Percentiles rank a stretch among this genome's conserved stretches.
phyloP scores from a whole-genome alignment of 2,329 filamentous ascomycete genomes.

The Coniochaeta prunicola region DNA sequence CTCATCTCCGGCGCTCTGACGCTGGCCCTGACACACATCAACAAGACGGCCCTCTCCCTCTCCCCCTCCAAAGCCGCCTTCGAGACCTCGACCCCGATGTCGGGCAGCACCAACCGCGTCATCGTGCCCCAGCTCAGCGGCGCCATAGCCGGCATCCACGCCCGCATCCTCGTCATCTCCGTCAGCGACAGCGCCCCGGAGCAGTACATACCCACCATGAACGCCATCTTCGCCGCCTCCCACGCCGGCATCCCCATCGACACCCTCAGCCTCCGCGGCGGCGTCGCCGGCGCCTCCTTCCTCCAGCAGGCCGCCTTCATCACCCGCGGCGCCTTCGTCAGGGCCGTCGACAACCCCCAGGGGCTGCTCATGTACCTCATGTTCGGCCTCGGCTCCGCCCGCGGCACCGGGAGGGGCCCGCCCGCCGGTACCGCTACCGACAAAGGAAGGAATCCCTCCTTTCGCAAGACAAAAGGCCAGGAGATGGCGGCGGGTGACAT shows the following conservation, averaged over 20 bases:
- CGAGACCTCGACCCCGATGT: slow-evolving; percentile 16
- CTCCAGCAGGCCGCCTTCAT: slow-evolving; percentile 78
- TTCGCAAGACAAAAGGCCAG: background rate
- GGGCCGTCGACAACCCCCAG: slow-evolving; percentile 43
- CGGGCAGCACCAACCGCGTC: slow-evolving; percentile 24
- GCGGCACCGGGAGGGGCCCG: slow-evolving; percentile 26
- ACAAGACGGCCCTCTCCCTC: slow-evolving; percentile 66
- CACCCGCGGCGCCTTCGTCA: slow-evolving; percentile 50
- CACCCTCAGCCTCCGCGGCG: slow-evolving; percentile 74
- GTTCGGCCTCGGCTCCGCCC: slow-evolving; percentile 64
- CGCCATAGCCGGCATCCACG: slow-evolving; percentile 50
- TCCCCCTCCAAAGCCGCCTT: slow-evolving; percentile 44
- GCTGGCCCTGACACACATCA: slow-evolving; percentile 82
- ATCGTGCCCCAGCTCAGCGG: slow-evolving; percentile 20
- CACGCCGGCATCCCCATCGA: slow-evolving; percentile 85
- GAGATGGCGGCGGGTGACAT: slow-evolving; percentile 28
- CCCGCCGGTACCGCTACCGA: background rate
- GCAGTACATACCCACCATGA: slow-evolving; percentile 98
- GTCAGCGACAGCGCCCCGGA: slow-evolving; percentile 79
- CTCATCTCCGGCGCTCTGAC: slow-evolving; percentile 88
- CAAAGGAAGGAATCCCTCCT: background rate
- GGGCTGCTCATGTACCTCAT: slow-evolving; percentile 89
- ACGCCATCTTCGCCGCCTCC: slow-evolving; percentile 91
- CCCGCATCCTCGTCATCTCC: slow-evolving; percentile 82
- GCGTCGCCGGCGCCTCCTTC: slow-evolving; percentile 77